Evolutionary conservation across 768 basidiomycete genomes (phyloP).

Genomic region (Porphyrellus cyaneotinctus): DNA sequence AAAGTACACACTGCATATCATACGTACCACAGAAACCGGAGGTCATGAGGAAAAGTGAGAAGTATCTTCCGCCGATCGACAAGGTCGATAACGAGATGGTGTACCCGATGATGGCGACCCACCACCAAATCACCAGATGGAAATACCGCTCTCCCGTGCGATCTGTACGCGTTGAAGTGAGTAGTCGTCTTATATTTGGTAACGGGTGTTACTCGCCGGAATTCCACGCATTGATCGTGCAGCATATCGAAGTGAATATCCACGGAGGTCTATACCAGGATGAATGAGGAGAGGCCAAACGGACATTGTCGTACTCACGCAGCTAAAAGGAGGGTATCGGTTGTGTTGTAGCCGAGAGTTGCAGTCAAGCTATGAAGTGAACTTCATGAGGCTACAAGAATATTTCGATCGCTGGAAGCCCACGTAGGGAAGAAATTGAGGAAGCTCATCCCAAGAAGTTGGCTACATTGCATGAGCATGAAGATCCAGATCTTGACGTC

Average conservation of each 20-base stretch:
- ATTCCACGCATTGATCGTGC: constrained; percentile 52
- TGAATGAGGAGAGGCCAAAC: background rate
- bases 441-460: constrained; percentile 55
- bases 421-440: constrained; percentile 58
- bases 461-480: constrained; percentile 46
- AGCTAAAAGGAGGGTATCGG: constrained; percentile 53
- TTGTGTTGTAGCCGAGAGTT: constrained; percentile 60
- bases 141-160: constrained; percentile 62
- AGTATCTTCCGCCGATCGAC: constrained; percentile 50
- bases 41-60: constrained; percentile 63
- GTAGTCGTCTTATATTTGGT: background rate
- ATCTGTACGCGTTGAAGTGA: constrained; percentile 31
- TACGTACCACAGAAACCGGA: constrained; percentile 42
- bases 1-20: background rate
- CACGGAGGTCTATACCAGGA: constrained; percentile 51
- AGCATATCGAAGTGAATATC: constrained; percentile 49
- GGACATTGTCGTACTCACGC: constrained; percentile 39
- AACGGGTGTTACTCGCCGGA: constrained; percentile 33
- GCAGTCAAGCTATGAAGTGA: constrained; percentile 41
- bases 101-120: constrained; percentile 56
- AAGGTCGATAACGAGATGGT: constrained; percentile 55
- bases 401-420: constrained; percentile 7
- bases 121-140: constrained; percentile 55
- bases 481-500: constrained; percentile 55
- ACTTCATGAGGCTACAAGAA: background rate